Evolutionary conservation across 768 basidiomycete species (phyloP), one percentile per base, ranked within the genome.

Genomic region (Cystobasidium tubakii): DNA sequence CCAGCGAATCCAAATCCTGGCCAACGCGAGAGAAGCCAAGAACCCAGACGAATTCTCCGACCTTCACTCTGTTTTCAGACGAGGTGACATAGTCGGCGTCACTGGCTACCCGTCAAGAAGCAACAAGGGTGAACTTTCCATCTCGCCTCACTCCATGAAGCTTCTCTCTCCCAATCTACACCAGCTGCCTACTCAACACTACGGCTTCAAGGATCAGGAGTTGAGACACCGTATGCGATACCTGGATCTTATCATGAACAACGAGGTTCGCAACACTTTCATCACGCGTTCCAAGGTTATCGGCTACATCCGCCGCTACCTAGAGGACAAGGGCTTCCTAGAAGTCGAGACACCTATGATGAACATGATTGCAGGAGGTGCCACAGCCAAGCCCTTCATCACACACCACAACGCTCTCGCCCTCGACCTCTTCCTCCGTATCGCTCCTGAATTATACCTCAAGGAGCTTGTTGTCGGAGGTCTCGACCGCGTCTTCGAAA

Each of bases 311-410:
- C 88, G 96, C 55, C 89, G 88, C 76, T 99, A 87, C 86, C 83
- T 99, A 71, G 93, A 96, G 81, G 83, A 85, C 77, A 86, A 89
- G 25, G 96, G 95, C 54, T 99, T 99, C 85, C 87, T 98, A 82
- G 96, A 99, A 83, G 83, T 98, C 75, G 95, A 99, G 83, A 99
- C 96, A 0, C 96, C 96, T 6, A 96, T 99, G 85, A 99, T 90
- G 83, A 93, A 89, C 79, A 86, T 96, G 84, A 86, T 91, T 77
- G 96, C 96, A 0, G 96, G 96, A 31, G 96, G 96, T 70, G 96
- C 96, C 17, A 97, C 93, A 0, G 96, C 96, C 78, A 98, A 97
- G 85, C 96, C 96, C 1, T 99, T 99, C 84, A 80, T 99, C 81
- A 99, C 95, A 0, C 96, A 97, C 81, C 96, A 99, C 84, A 99